These are phyloP conservation scores for Oryza nivara DNA, from an alignment of 176 grass and related monocot genomes.

Conservation along the genomic window DNA sequence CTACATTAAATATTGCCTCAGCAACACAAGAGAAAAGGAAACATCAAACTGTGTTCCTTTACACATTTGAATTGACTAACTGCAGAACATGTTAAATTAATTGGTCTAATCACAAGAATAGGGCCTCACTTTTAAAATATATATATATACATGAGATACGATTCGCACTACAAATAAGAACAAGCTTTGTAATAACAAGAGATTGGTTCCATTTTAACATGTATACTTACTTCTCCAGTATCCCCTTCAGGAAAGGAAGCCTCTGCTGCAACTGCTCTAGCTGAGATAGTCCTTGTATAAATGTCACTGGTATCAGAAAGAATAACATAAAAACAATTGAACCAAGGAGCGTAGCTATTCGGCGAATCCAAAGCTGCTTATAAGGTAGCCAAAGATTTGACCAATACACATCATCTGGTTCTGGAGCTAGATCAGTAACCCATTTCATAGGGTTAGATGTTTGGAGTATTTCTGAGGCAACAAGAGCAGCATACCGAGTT, in stretches of 20 bases:
- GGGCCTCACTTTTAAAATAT: no score
- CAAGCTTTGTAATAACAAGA: conserved; percentile 5
- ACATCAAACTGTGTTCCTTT: conserved; percentile 9
- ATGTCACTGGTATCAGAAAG: conserved; percentile 84
- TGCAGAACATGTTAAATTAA: conserved; percentile 3
- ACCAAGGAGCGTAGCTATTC: conserved; percentile 70
- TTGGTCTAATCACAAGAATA: background rate
- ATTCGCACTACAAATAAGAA: background rate
- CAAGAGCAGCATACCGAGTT: conserved; percentile 87
- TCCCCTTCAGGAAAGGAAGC: conserved; percentile 72
- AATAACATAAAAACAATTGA: conserved; percentile 82
- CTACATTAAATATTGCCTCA: conserved; percentile 10
- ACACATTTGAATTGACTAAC: background rate
- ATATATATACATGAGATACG: background rate
- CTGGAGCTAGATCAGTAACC: conserved; percentile 85
- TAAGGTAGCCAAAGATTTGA: conserved; percentile 94
- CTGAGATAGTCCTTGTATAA: conserved; percentile 92
- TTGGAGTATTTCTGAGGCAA: conserved; percentile 80
- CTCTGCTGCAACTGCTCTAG: conserved; percentile 75
- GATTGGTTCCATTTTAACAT: background rate
- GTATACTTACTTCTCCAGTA: conserved; percentile 79
- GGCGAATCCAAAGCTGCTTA: conserved; percentile 83
- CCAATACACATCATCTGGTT: conserved; percentile 95
- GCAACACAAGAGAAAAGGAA: conserved; percentile 20
- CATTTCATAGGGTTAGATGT: conserved; percentile 88